Evolutionary conservation across 2,329 filamentous ascomycete genomes (phyloP).

Genomic region (Scedosporium apiospermum): DNA sequence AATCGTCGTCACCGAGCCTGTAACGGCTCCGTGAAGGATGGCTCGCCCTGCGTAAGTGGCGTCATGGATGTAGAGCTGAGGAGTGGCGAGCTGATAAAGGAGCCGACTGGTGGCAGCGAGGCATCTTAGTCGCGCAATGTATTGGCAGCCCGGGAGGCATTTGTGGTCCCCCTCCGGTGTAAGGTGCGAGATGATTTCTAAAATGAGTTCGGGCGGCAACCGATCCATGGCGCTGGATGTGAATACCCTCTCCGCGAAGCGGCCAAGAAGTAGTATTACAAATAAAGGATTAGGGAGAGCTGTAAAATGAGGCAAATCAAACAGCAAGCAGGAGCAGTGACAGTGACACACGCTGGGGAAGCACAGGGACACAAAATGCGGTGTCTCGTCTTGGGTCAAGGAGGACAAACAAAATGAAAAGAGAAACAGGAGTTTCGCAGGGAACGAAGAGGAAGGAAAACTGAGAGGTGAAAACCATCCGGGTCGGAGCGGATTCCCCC

Average conservation of each 20-base stretch:
- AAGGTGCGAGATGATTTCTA: slow-evolving; percentile 5
- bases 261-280: neutral
- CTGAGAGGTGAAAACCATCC: no score
- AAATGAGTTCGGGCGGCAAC: slow-evolving; percentile 3
- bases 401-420: neutral
- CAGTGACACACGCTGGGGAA: neutral
- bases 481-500: no score
- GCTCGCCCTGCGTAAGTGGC: slow-evolving; percentile 2
- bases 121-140: neutral
- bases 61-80: slow-evolving; percentile 4
- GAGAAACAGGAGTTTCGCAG: neutral
- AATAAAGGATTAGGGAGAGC: neutral
- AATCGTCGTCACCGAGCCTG: neutral
- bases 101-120: neutral
- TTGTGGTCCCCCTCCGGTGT: neutral
- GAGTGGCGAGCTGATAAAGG: neutral
- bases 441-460: no score
- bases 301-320: neutral
- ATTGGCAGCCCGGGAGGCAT: neutral
- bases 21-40: slow-evolving; percentile 1
- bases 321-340: neutral
- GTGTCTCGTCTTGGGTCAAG: neutral
- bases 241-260: neutral
- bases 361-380: neutral
- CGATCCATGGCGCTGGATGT: slow-evolving; percentile 1